A percentile compares a stretch with the other conserved stretches of the same genome.
Conservation (phyloP, 768 basidiomycete genomes). For the Hebeloma cylindrosporum region DNA sequence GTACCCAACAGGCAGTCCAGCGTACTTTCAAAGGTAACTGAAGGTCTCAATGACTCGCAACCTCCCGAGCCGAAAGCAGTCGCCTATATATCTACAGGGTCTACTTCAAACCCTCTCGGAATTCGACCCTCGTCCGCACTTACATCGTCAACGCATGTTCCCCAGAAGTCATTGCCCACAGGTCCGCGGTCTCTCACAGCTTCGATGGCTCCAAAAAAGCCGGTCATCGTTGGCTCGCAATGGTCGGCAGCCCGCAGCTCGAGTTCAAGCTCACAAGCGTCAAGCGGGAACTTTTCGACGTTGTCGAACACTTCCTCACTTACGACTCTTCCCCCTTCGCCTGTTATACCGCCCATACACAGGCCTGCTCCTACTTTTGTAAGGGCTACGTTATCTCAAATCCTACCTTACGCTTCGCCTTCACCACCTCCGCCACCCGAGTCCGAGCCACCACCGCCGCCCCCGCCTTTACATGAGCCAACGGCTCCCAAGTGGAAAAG, state of each 20-base stretch:
- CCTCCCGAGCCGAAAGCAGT: slow-evolving; percentile 38
- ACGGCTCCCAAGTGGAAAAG: slow-evolving; percentile 32
- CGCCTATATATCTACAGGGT: slow-evolving; percentile 40
- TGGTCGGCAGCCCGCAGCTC: slow-evolving; percentile 41
- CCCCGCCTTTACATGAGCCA: slow-evolving; percentile 1
- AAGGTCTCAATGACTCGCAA: slow-evolving; percentile 23
- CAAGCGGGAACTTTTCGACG: slow-evolving; percentile 9
- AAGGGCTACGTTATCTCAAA: slow-evolving; percentile 19
- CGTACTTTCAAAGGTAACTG: slow-evolving; percentile 1
- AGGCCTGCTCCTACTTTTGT: slow-evolving; percentile 15
- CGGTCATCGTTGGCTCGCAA: slow-evolving; percentile 46
- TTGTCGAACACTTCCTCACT: slow-evolving; percentile 20
- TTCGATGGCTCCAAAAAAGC: slow-evolving; percentile 32
- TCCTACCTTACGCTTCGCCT: slow-evolving; percentile 25
- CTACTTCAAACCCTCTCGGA: slow-evolving; percentile 51
- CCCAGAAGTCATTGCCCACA: slow-evolving; percentile 24
- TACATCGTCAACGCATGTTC: not conserved
- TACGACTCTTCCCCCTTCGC: slow-evolving; percentile 16
- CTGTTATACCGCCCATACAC: slow-evolving; percentile 17
- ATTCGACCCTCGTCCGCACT: slow-evolving; percentile 46
- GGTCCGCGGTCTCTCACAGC: slow-evolving; percentile 23
- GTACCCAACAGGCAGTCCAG: not conserved
- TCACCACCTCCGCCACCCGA: slow-evolving; percentile 26
- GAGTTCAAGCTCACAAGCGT: slow-evolving; percentile 10
- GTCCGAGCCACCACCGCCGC: slow-evolving; percentile 13